Base-by-base conservation (phyloP, 2,329 filamentous ascomycete genomes). In the Podosphaera xanthii region DNA sequence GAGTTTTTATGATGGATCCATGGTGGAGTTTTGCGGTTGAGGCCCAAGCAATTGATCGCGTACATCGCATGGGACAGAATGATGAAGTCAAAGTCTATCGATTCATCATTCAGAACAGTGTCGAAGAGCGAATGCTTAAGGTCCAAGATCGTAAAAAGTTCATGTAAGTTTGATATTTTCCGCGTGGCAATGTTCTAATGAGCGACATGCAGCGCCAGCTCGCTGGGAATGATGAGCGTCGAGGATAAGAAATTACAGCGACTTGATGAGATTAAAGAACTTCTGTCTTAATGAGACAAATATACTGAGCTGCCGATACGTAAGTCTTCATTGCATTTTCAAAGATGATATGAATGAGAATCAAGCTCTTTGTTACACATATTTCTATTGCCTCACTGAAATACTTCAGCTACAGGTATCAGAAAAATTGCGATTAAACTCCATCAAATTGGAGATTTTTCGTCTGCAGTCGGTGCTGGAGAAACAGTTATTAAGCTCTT, bases 1-100 rank as follows among this genome's bases (percentile, higher is more conserved):
- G 87, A 59, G 94, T 98, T 4, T 98, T 85, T 73, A 94, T 98
- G 86, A 97, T 98, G 92, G 92, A 98, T 71, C 92, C 92, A 0
- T 98, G 92, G 92, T 98, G 92, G 92, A 94, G 87, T 68, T 98
- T 91, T 71, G 90, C 92, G 0, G 84, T 97, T 10, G 92, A 98
- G 72, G 88, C 90, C 4, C 92, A 98, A 71, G 92, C 92, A 7
- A 97, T 98, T 67, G 92, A 98, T 73, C 87, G 92, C 0, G 89
- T 98, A 40, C 92, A 98, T 73, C 82, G 92, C 7, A 96, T 98
- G 87, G 92, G 92, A 0, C 92, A 98, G 70, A 82, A 86, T 57
- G 78, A 82, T 14, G 86, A 91, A 66, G 92, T 98, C 1, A 80
- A 82, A 59, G 90, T 98, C 0, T 84, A 84, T 65, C 76, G 92